Percentiles rank a stretch among this genome's conserved stretches.
These are phyloP conservation scores for Cutaneotrichosporon dermatis DNA, from an alignment of 1,284 basidiomycete species.

Conservation along the genomic window DNA sequence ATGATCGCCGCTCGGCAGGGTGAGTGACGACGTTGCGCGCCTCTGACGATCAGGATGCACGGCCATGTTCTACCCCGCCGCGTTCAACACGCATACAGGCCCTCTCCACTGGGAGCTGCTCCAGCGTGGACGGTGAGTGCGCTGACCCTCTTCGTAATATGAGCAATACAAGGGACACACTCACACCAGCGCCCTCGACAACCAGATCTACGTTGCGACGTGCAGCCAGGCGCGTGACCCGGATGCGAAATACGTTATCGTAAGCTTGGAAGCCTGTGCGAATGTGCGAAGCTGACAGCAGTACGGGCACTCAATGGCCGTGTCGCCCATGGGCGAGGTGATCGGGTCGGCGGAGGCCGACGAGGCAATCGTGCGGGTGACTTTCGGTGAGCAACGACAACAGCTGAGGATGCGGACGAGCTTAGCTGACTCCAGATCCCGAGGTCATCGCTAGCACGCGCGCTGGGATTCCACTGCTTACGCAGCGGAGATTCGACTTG, in stretches of 20 bases:
- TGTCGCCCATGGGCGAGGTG: slow-evolving; percentile 76
- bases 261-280: slow-evolving; percentile 46
- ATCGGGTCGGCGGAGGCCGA: slow-evolving; percentile 65
- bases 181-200: slow-evolving; percentile 67
- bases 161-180: background rate
- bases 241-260: slow-evolving; percentile 56
- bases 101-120: slow-evolving; percentile 89
- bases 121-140: slow-evolving; percentile 55
- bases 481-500: slow-evolving; percentile 55
- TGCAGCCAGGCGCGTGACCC: slow-evolving; percentile 84
- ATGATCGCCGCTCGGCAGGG: slow-evolving; percentile 75
- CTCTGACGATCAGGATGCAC: slow-evolving; percentile 56
- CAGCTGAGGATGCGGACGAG: no score
- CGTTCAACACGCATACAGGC: slow-evolving; percentile 85
- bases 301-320: slow-evolving; percentile 81
- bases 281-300: slow-evolving; percentile 36
- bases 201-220: slow-evolving; percentile 84
- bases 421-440: slow-evolving; percentile 56
- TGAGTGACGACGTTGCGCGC: background rate
- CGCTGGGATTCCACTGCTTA: slow-evolving; percentile 74
- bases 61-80: slow-evolving; percentile 76
- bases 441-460: slow-evolving; percentile 60
- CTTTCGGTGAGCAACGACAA: slow-evolving; percentile 59
- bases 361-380: slow-evolving; percentile 68
- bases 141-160: no score